Evolutionary conservation across 495 filamentous ascomycete species (phyloP).

Genomic region (Neurospora hispaniola): DNA sequence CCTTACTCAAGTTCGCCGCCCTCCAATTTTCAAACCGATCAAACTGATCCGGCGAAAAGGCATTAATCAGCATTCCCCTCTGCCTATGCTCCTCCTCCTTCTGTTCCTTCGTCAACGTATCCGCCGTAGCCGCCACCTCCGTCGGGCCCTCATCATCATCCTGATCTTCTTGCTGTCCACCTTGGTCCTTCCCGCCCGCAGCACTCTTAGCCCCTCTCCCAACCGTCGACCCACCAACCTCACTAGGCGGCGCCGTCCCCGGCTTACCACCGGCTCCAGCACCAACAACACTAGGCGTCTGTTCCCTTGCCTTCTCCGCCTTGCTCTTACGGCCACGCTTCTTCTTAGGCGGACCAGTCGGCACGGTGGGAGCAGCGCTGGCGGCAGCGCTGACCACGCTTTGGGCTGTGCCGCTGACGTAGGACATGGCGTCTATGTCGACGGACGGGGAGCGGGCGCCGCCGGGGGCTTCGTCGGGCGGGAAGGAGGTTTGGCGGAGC

Average conservation of each 20-base stretch:
- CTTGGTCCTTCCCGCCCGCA: conserved; percentile 7
- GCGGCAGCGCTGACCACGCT: conserved; percentile 45
- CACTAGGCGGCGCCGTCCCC: conserved; percentile 35
- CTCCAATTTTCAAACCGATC: conserved; percentile 66
- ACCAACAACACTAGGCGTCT: conserved; percentile 35
- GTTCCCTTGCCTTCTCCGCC: conserved; percentile 43
- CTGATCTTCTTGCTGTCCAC: conserved; percentile 37
- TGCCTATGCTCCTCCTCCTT: conserved; percentile 55
- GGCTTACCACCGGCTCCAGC: conserved; percentile 2
- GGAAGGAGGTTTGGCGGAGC: conserved; percentile 83
- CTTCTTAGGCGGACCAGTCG: conserved; percentile 26
- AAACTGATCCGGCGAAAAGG: conserved; percentile 58
- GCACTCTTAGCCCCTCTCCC: conserved; percentile 23
- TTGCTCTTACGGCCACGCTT: conserved; percentile 62
- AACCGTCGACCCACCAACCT: conserved; percentile 15
- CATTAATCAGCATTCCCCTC: conserved; percentile 52
- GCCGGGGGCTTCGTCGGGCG: conserved; percentile 42
- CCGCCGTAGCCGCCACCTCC: conserved; percentile 52
- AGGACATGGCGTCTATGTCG: conserved; percentile 52
- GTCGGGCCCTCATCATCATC: conserved; percentile 58
- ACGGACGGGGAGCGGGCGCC: conserved; percentile 54
- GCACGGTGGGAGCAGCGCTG: background rate
- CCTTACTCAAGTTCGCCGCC: conserved; percentile 49
- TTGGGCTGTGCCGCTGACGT: conserved; percentile 43
- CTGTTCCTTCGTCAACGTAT: conserved; percentile 53